Evolutionary conservation across 139 green algal species (phyloP).

Genomic region (Micromonas commoda): DNA sequence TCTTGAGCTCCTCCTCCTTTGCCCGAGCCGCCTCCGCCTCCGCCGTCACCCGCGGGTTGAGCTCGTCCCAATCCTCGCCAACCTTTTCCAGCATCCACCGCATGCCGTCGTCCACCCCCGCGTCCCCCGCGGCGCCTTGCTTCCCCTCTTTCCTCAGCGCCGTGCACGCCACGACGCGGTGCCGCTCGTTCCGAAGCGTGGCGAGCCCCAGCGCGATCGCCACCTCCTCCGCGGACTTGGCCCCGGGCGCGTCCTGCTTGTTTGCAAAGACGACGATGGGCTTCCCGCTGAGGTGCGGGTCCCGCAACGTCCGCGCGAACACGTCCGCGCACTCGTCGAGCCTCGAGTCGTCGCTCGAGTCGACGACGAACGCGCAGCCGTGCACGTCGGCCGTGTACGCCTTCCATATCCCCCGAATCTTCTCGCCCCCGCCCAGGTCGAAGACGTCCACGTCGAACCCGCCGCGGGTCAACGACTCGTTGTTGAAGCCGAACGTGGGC

Average conservation of each 20-base stretch:
- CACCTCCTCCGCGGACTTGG: slow-evolving; percentile 32
- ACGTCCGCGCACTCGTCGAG: slow-evolving; percentile 45
- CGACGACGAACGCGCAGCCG: slow-evolving; percentile 48
- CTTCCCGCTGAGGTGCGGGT: slow-evolving; percentile 40
- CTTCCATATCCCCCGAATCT: slow-evolving; percentile 50
- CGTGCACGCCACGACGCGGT: slow-evolving; percentile 43
- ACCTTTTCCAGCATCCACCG: slow-evolving; percentile 25
- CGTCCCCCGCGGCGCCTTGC: neutral
- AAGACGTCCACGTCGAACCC: slow-evolving; percentile 43
- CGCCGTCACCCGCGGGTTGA: neutral
- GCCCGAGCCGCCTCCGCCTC: neutral
- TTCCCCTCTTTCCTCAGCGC: slow-evolving; percentile 20
- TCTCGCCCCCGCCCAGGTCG: slow-evolving; percentile 49
- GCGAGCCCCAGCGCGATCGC: slow-evolving; percentile 33
- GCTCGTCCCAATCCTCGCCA: neutral
- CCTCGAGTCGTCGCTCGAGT: slow-evolving; percentile 43
- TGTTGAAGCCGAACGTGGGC: slow-evolving; percentile 49
- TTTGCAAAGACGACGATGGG: slow-evolving; percentile 50
- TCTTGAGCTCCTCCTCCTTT: neutral
- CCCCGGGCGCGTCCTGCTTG: slow-evolving; percentile 44
- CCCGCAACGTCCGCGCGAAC: slow-evolving; percentile 28
- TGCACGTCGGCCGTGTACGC: slow-evolving; percentile 52
- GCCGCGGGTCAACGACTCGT: neutral
- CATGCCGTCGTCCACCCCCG: slow-evolving; percentile 26
- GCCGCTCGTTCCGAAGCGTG: slow-evolving; percentile 29